phyloP scores from a whole-genome alignment of 129 eudicot species.

The Escallonia herrerae region DNA sequence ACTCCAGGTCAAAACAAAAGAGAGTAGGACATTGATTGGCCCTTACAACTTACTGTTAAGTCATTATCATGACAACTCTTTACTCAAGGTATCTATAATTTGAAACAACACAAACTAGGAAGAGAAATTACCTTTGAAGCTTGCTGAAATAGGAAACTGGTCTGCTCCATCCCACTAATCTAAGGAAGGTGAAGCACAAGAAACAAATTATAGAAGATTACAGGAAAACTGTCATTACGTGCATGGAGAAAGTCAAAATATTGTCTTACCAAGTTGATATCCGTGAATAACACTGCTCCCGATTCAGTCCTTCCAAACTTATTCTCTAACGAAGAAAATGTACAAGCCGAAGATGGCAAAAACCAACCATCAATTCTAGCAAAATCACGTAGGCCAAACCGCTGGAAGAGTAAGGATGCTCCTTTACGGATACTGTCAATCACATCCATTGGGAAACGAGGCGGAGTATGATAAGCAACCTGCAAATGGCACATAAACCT shows the following conservation, averaged over 20 bases:
- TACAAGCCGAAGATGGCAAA: conserved; percentile 50
- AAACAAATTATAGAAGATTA: neutral
- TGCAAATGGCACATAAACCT: conserved; percentile 13
- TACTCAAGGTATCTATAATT: neutral
- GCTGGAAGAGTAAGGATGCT: conserved; percentile 67
- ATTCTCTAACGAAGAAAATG: conserved; percentile 31
- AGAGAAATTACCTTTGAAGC: conserved; percentile 70
- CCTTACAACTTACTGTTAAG: neutral
- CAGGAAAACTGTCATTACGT: neutral
- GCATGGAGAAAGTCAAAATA: neutral
- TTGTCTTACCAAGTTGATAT: conserved; percentile 71
- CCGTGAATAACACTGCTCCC: conserved; percentile 71
- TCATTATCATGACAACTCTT: neutral
- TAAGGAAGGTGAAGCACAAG: conserved; percentile 9
- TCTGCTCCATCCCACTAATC: conserved; percentile 99
- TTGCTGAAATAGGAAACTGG: conserved; percentile 93
- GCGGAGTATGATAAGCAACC: conserved; percentile 97
- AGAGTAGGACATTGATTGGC: neutral
- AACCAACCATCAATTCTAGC: conserved; percentile 97
- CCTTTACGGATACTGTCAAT: conserved; percentile 66
- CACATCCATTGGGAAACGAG: conserved; percentile 75
- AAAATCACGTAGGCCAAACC: conserved; percentile 79
- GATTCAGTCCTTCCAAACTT: conserved; percentile 57
- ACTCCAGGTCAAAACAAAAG: neutral
- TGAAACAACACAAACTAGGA: conserved; percentile 8